Conservation (phyloP, 2,329 filamentous ascomycete species). For the Colletotrichum spinosum region DNA sequence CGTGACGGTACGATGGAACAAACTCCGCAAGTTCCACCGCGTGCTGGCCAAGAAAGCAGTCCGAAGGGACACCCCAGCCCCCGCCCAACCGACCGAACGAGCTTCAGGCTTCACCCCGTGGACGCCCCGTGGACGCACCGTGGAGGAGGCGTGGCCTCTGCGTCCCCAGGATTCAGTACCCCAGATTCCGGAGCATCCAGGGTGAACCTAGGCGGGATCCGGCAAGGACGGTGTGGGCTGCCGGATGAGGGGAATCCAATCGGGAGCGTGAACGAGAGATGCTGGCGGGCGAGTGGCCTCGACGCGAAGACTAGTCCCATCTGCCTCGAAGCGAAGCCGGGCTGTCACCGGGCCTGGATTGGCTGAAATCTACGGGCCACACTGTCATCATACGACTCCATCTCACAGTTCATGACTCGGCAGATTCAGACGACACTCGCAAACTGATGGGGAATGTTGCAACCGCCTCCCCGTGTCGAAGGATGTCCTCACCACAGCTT, state of each 20-base stretch:
- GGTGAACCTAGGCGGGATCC: not conserved
- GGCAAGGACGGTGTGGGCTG: constrained; percentile 7
- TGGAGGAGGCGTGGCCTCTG: constrained; percentile 14
- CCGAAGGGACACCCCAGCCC: not conserved
- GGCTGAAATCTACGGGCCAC: not conserved
- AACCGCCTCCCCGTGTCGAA: constrained; percentile 4
- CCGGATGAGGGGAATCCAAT: constrained; percentile 21
- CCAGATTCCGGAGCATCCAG: constrained; percentile 6
- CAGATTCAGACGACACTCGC: not conserved
- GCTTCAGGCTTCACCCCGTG: not conserved
- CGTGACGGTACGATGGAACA: no score
- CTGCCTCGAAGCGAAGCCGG: constrained; percentile 14
- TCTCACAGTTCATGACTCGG: constrained; percentile 2
- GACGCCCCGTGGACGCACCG: not conserved
- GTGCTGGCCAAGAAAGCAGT: no score
- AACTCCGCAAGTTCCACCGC: no score
- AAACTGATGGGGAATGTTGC: not conserved
- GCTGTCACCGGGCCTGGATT: not conserved
- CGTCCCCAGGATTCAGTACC: constrained; percentile 13
- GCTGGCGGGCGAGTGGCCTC: not conserved
- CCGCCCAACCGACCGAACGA: not conserved
- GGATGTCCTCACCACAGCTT: not conserved
- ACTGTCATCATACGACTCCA: not conserved
- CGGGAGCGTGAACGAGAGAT: not conserved
- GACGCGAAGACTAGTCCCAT: constrained; percentile 1